Conservation (phyloP, 164 flowering plant species). For the Piper longum region DNA sequence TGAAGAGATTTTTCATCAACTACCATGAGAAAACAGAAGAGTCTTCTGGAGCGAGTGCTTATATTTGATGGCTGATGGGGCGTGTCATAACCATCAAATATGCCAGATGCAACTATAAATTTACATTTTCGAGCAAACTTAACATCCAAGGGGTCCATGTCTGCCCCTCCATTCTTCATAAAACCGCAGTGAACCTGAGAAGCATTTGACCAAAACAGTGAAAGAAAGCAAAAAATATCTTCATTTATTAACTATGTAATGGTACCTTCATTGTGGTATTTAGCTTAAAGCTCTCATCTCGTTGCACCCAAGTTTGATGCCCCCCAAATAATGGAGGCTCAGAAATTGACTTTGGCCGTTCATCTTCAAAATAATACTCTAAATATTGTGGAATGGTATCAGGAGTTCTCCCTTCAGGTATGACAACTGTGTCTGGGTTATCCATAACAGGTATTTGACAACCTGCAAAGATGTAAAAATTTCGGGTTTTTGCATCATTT, state of each 20-base stretch:
- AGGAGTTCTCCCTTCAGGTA: conserved; percentile 54
- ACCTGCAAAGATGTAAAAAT: conserved; percentile 29
- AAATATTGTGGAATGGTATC: conserved; percentile 41
- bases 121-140: conserved; percentile 62
- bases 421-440: conserved; percentile 51
- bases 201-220: background rate
- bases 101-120: conserved; percentile 94
- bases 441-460: conserved; percentile 64
- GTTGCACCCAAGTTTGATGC: conserved; percentile 60
- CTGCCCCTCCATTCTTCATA: conserved; percentile 77
- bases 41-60: conserved; percentile 58
- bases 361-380: conserved; percentile 52
- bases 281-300: conserved; percentile 67
- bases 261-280: conserved; percentile 73
- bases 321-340: conserved; percentile 78
- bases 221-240: background rate
- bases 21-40: conserved; percentile 95
- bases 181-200: conserved; percentile 95
- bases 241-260: background rate
- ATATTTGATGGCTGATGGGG: conserved; percentile 93
- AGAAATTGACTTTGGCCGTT: conserved; percentile 23
- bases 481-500: background rate
- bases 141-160: conserved; percentile 53
- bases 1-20: conserved; percentile 72
- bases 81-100: conserved; percentile 92